A percentile compares a stretch with the other conserved stretches of the same genome.
Evolutionary conservation across 768 basidiomycete species (phyloP).

Genomic region (Agaricus blazei): DNA sequence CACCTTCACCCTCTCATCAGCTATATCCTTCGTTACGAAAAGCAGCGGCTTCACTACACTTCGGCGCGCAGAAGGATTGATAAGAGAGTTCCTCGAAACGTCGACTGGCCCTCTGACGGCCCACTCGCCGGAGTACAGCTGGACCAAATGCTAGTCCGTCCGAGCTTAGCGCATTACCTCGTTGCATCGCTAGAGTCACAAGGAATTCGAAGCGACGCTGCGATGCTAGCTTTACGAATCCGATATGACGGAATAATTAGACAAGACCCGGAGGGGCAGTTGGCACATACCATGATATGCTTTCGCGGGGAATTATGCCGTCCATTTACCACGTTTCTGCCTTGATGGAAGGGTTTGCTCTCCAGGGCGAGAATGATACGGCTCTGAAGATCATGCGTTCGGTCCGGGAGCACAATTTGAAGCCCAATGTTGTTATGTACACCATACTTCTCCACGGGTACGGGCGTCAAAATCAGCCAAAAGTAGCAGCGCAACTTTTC

Average conservation of each 20-base stretch:
- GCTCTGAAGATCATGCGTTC: conserved; percentile 54
- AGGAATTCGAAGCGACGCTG: conserved; percentile 48
- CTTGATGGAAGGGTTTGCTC: conserved; percentile 70
- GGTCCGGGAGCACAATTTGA: conserved; percentile 43
- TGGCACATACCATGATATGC: conserved; percentile 51
- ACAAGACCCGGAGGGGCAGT: conserved; percentile 45
- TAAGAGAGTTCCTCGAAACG: background rate
- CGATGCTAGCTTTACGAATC: conserved; percentile 58
- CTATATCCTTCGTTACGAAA: conserved; percentile 48
- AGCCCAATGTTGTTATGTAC: conserved; percentile 63
- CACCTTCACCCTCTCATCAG: conserved; percentile 56
- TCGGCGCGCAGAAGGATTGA: background rate
- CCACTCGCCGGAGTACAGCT: background rate
- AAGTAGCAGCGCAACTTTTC: conserved; percentile 49
- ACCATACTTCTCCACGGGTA: conserved; percentile 74
- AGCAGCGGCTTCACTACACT: conserved; percentile 33
- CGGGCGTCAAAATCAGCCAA: conserved; percentile 54
- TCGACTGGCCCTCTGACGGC: background rate
- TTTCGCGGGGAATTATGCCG: conserved; percentile 65
- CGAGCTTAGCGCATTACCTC: conserved; percentile 33
- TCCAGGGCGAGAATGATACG: conserved; percentile 50
- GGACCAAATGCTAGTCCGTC: conserved; percentile 10
- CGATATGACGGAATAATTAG: conserved; percentile 52
- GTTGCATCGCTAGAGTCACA: conserved; percentile 42
- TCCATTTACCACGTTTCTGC: conserved; percentile 70